These are phyloP conservation scores for Aspergillus panamensis DNA, from an alignment of 495 filamentous ascomycete species.

Conservation along the genomic window DNA sequence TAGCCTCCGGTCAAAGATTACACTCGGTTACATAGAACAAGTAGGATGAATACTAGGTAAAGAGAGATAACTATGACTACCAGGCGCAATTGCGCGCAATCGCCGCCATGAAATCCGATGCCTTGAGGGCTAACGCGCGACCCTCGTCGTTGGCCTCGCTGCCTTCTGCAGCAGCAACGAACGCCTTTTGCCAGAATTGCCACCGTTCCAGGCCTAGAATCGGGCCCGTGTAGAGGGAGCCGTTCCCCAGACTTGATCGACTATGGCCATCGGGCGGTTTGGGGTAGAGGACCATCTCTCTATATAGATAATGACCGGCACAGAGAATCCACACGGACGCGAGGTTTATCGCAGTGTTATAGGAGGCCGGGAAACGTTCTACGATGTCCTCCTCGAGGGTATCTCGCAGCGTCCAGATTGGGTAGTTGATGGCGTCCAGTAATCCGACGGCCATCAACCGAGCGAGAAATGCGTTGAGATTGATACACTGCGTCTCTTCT, in stretches of 20 bases:
- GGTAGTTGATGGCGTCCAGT: no score
- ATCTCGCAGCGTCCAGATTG: not conserved
- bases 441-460: not conserved
- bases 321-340: not conserved
- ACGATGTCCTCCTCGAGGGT: not conserved
- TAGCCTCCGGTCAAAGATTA: no score
- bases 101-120: not conserved
- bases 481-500: not conserved
- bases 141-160: not conserved
- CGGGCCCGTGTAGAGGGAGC: not conserved
- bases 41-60: no score
- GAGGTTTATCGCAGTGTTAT: not conserved
- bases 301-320: not conserved
- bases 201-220: not conserved
- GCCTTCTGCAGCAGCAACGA: not conserved
- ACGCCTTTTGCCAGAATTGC: not conserved
- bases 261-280: not conserved
- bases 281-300: not conserved
- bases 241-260: not conserved
- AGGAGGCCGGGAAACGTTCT: not conserved
- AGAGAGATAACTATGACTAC: not conserved
- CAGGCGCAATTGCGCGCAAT: not conserved
- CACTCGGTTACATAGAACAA: no score
- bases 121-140: not conserved
- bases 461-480: not conserved